These are phyloP conservation scores for Geum urbanum DNA, from an alignment of 306 rosid genomes.

Conservation along the genomic window DNA sequence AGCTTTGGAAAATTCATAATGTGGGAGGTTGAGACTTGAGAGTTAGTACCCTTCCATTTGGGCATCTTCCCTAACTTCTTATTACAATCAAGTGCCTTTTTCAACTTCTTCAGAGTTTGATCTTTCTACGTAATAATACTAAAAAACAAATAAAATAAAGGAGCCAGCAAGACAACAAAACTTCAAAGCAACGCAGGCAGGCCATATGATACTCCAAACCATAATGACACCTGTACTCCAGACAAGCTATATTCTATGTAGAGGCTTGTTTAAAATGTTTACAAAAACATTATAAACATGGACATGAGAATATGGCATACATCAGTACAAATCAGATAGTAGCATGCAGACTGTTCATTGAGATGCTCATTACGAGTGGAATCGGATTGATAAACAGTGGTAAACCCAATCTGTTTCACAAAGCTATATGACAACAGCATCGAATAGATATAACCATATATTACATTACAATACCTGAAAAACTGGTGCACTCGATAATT, in stretches of 20 bases:
- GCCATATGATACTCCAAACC: too few relatives aligned
- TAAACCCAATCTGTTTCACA: not conserved
- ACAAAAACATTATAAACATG: not conserved
- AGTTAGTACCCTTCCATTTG: not conserved
- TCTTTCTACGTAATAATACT: not conserved
- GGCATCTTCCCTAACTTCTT: not conserved
- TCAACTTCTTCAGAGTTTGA: not conserved
- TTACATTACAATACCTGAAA: slow-evolving; percentile 10
- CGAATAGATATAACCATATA: not conserved
- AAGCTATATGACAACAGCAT: not conserved
- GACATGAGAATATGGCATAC: too few relatives aligned
- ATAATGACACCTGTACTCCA: too few relatives aligned
- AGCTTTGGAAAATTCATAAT: too few relatives aligned
- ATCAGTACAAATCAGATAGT: not conserved
- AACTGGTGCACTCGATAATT: not conserved
- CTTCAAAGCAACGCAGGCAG: slow-evolving; percentile 3
- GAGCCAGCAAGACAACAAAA: not conserved
- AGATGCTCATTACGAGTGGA: not conserved
- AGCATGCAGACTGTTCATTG: not conserved
- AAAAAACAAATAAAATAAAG: not conserved
- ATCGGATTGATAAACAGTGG: not conserved
- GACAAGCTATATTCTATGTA: not conserved
- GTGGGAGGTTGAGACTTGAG: too few relatives aligned
- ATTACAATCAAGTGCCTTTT: not conserved
- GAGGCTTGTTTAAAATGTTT: not conserved